These are phyloP conservation scores for Pythium sp. DNA, from an alignment of 352 stramenopile species.

Conservation along the genomic window DNA sequence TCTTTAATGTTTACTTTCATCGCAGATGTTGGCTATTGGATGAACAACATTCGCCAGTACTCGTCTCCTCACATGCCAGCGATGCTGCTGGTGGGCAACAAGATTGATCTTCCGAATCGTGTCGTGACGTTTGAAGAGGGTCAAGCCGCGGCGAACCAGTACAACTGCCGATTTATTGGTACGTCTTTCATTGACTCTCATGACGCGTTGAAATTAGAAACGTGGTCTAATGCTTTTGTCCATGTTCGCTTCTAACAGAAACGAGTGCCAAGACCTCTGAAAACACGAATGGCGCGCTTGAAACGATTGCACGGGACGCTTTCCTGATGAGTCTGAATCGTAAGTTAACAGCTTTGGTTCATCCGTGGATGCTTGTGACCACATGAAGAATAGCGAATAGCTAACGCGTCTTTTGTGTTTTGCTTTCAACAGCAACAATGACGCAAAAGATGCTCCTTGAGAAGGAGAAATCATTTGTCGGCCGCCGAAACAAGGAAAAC, in stretches of 20 bases:
- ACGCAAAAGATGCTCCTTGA: slow-evolving; percentile 80
- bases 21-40: slow-evolving; percentile 93
- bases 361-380: not conserved
- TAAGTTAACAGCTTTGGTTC: slow-evolving; percentile 30
- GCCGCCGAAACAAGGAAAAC: slow-evolving; percentile 78
- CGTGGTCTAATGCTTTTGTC: slow-evolving; percentile 14
- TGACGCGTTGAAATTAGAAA: not conserved
- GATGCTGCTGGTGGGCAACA: slow-evolving; percentile 91
- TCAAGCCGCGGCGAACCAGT: slow-evolving; percentile 74
- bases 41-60: slow-evolving; percentile 94
- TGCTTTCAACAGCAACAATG: slow-evolving; percentile 41
- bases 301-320: slow-evolving; percentile 83
- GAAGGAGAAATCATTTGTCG: slow-evolving; percentile 70
- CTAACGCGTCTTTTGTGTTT: not conserved
- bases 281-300: slow-evolving; percentile 82
- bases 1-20: slow-evolving; percentile 16
- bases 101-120: slow-evolving; percentile 89
- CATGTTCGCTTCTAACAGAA: slow-evolving; percentile 40
- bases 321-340: slow-evolving; percentile 86
- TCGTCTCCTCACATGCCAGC: slow-evolving; percentile 68
- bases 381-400: not conserved
- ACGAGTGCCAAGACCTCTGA: slow-evolving; percentile 88
- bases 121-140: slow-evolving; percentile 79
- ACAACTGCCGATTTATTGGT: slow-evolving; percentile 88
- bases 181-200: slow-evolving; percentile 9